These are phyloP conservation scores for Seminavis robusta DNA, from an alignment of 108 stramenopile genomes.

Conservation along the genomic window DNA sequence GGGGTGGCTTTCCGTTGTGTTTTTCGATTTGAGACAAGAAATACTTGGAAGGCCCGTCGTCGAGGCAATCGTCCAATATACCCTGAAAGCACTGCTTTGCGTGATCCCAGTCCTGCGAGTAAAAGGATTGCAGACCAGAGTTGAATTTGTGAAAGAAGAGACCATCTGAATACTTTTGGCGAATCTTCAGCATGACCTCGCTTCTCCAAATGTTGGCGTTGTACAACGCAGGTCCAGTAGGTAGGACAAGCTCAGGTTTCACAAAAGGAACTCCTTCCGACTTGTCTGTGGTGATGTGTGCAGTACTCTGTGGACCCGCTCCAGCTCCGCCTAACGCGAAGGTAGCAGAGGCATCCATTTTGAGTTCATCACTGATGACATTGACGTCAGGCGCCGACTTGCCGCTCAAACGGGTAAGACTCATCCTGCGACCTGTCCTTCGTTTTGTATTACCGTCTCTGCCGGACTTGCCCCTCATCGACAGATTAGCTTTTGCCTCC, in stretches of 20 bases:
- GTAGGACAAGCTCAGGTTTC: conserved; percentile 48
- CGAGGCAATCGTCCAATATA: conserved; percentile 51
- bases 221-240: conserved; percentile 56
- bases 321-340: too few relatives aligned
- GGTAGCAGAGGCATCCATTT: too few relatives aligned
- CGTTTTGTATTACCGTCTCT: too few relatives aligned
- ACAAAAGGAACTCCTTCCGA: too few relatives aligned
- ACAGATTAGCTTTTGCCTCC: too few relatives aligned
- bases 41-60: conserved; percentile 77
- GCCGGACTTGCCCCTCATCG: too few relatives aligned
- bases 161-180: conserved; percentile 60
- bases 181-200: conserved; percentile 63
- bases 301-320: too few relatives aligned
- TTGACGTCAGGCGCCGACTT: not conserved
- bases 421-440: too few relatives aligned
- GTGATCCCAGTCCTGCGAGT: conserved; percentile 61
- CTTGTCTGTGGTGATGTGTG: too few relatives aligned
- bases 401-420: too few relatives aligned
- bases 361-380: not conserved
- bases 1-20: conserved; percentile 57
- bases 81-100: conserved; percentile 56
- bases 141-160: conserved; percentile 68
- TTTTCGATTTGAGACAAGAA: conserved; percentile 62
- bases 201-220: conserved; percentile 56
- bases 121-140: conserved; percentile 63